Base-by-base conservation (phyloP, 1,284 basidiomycete species). In the Marasmius sp. region DNA sequence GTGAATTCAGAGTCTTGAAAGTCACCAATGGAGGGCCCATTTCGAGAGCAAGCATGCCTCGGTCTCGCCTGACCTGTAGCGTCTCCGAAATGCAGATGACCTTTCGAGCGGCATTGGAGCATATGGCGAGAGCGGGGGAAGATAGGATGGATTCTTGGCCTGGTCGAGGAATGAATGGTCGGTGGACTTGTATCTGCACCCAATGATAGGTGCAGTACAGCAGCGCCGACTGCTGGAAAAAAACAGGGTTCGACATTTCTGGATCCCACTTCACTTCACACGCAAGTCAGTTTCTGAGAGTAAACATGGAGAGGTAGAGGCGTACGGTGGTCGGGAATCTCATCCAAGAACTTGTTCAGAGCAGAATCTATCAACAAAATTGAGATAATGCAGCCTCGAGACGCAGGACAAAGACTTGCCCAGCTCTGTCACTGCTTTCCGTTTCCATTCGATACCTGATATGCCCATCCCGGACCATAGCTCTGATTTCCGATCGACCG, bases 161-260 rank as follows among this genome's bases (percentile, higher is more conserved):
- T 10, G 56, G 56, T 36, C 48, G 77, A 1, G 81, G 80, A 51
- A 85, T 84, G 72, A 85, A 85, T 0, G 81, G 83, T 8, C 84
- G 78, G 67, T 85, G 84, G 54, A 85, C 78, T 38, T 80, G 72
- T 64, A 92, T 90, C 65, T 86, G 85, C 6, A 82, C 70, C 56
- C 85, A 80, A 70, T 89, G 88, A 71, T 84, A 91, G 37, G 80
- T 75, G 1, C 80, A 70, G 67, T 89, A 83, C 2, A 92, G 78
- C 9, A 75, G 69, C 0, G 83, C 82, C 1, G 87, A 86, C 73
- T 91, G 89, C 54, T 82, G 76, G 68, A 89, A 87, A 66, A 85
- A 83, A 2, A 73, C 66, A 4, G 59, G 37, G 62, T 88, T 65
- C 43, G 79, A 70, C 18, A 79, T 77, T 10, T 81, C 74, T 0